Evolutionary conservation across 345 rosid species (phyloP).

Genomic region (Geranium brycei): DNA sequence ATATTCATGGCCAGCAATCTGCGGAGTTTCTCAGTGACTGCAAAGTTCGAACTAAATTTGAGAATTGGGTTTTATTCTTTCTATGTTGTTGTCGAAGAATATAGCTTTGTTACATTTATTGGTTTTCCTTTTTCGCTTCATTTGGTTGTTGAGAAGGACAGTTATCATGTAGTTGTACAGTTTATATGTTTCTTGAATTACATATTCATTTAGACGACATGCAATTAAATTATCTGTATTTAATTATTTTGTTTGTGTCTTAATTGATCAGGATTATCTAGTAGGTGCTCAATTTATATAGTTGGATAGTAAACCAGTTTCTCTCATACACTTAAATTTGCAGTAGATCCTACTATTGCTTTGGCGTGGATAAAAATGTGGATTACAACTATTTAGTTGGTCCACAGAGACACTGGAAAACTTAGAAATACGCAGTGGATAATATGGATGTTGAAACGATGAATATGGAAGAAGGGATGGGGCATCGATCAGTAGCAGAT

Average conservation of each 20-base stretch:
- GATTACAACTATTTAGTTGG: too few species aligned
- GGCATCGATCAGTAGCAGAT: conserved; percentile 28
- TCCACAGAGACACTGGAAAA: neutral
- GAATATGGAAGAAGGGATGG: conserved; percentile 22
- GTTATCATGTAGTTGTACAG: too few species aligned
- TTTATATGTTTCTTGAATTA: too few species aligned
- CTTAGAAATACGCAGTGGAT: neutral
- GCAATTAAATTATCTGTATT: neutral
- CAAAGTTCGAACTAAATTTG: too few species aligned
- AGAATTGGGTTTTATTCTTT: too few species aligned
- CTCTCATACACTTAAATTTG: neutral
- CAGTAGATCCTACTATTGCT: conserved; percentile 7
- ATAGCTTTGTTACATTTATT: too few species aligned
- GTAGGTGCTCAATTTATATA: neutral
- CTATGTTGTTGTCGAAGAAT: too few species aligned
- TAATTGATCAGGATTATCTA: neutral
- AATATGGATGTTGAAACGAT: conserved; percentile 38
- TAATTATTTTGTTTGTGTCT: neutral
- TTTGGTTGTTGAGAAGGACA: too few species aligned
- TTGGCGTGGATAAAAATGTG: neutral
- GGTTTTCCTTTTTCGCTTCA: too few species aligned
- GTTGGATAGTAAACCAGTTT: neutral
- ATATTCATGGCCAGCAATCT: too few species aligned
- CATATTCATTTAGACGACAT: neutral
- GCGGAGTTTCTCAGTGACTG: too few species aligned